Base-by-base conservation (phyloP, 2,329 filamentous ascomycete genomes). In the Scleromitrula shiraiana region DNA sequence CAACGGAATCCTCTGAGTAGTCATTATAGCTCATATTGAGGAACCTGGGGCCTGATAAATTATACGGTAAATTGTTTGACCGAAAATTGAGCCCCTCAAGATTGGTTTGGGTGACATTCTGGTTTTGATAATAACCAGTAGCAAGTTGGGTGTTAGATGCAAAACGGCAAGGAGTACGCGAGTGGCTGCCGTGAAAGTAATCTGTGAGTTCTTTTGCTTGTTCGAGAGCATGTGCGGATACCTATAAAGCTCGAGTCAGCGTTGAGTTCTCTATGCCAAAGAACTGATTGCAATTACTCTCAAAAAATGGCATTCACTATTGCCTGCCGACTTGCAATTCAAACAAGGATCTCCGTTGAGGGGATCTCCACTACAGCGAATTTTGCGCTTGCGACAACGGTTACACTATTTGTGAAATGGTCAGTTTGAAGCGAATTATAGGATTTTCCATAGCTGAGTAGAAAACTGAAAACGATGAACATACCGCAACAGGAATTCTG, bases 371-470 rank as follows among this genome's bases (percentile, higher is more conserved):
- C 86, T 95, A 70, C 91, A 97, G 58, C 88, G 84, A 59, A 97
- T 97, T 73, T 97, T 97, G 50, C 91, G 80, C 69, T 91, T 90
- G 52, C 91, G 81, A 67, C 91, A 97, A 56, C 91, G 81, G 29
- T 81, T 80, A 65, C 91, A 97, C 91, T 96, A 55, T 17, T 17
- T 26, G 46, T 50, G 26, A 39, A 30, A 46, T n/a, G 17, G 42
- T 20, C 17, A 15, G 7, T 15, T 17, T 40, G 41, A 45, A 32
- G 14, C 24, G 23, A 14, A 47, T 35, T 41, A 5, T 12, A 29
- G 10, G 9, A 27, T 5, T 40, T 17, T 33, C 36, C 17, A 32
- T 38, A 41, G 17, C 27, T 3, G 7, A 7, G 29, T 14, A 22
- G 30, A 1, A n/a, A 24, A 30, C 6, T 20, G 12, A 17, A 14